phyloP scores from a whole-genome alignment of 805 yeast species.

The Starmerella ratchasimensis region DNA sequence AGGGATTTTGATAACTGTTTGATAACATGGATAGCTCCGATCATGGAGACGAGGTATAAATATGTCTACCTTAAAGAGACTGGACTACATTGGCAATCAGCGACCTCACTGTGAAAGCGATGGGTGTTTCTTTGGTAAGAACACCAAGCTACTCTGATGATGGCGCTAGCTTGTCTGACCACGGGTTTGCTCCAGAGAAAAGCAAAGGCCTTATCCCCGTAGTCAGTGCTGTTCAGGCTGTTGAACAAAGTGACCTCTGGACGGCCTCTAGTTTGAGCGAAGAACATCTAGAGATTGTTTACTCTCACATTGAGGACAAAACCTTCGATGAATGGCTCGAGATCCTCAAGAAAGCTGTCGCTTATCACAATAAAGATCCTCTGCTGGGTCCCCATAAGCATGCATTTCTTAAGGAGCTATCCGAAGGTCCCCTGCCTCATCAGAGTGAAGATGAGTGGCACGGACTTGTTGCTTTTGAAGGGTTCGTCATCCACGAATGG shows the following conservation, averaged over 20 bases:
- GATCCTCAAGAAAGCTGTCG: constrained; percentile 30
- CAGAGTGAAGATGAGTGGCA: constrained; percentile 19
- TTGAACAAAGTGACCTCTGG: constrained; percentile 1
- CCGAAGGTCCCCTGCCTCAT: constrained; percentile 12
- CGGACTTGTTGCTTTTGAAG: constrained; percentile 27
- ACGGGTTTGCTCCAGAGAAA: no score
- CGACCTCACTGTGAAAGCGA: no score
- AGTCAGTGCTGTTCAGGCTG: neutral
- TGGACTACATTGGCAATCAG: no score
- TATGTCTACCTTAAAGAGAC: no score
- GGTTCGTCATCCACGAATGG: constrained; percentile 31
- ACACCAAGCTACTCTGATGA: no score
- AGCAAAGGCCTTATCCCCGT: neutral
- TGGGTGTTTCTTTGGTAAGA: no score
- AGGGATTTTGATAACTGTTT: no score
- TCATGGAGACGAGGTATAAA: no score
- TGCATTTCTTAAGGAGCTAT: constrained; percentile 25
- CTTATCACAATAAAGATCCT: constrained; percentile 35
- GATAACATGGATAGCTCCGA: no score
- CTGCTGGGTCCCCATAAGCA: constrained; percentile 33
- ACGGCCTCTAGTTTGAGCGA: constrained; percentile 4
- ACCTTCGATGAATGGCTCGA: constrained; percentile 30
- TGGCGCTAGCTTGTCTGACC: no score
- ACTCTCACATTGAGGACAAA: constrained; percentile 19
- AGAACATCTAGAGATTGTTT: constrained; percentile 12